Evolutionary conservation across 2,329 filamentous ascomycete genomes (phyloP).

Genomic region (Setomelanomma holmii): DNA sequence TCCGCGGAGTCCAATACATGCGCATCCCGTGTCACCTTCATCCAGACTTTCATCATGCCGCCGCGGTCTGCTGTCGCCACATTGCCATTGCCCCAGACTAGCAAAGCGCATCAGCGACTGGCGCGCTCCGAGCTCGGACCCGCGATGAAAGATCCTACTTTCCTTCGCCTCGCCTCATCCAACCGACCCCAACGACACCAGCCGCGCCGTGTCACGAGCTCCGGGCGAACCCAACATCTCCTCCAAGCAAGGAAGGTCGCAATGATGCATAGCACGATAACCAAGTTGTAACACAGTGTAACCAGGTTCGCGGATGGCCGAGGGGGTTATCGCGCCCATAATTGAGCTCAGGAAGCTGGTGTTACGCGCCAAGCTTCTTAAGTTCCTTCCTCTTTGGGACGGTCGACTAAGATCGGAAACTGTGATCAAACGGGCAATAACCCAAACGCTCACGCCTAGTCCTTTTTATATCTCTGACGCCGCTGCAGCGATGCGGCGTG

Average conservation of each 20-base stretch:
- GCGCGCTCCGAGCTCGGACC: slow-evolving; percentile 30
- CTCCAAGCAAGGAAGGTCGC: slow-evolving; percentile 34
- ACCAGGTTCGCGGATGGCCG: slow-evolving; percentile 22
- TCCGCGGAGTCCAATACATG: not conserved
- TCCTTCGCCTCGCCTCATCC: slow-evolving; percentile 6
- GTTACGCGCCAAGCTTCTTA: slow-evolving; percentile 35
- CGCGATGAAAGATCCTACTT: slow-evolving; percentile 23
- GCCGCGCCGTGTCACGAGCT: slow-evolving; percentile 4
- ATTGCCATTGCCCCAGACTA: slow-evolving; percentile 7
- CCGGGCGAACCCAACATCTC: slow-evolving; percentile 2
- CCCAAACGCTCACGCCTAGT: slow-evolving; percentile 23
- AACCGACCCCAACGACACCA: slow-evolving; percentile 2
- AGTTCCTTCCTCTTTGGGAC: slow-evolving; percentile 32
- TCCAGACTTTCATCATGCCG: slow-evolving; percentile 10
- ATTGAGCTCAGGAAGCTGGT: slow-evolving; percentile 18
- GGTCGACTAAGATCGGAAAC: slow-evolving; percentile 12
- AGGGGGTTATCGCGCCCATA: slow-evolving; percentile 23
- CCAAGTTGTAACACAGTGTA: slow-evolving; percentile 30
- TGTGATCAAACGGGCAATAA: slow-evolving; percentile 28
- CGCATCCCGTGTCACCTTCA: slow-evolving; percentile 7
- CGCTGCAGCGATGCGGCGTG: slow-evolving; percentile 29
- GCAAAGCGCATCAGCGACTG: slow-evolving; percentile 9
- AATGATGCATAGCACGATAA: slow-evolving; percentile 18
- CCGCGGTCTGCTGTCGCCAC: slow-evolving; percentile 11
- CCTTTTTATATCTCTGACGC: slow-evolving; percentile 31